These are phyloP conservation scores for Caryocar brasiliense DNA, from an alignment of 441 rosid genomes.

Conservation along the genomic window DNA sequence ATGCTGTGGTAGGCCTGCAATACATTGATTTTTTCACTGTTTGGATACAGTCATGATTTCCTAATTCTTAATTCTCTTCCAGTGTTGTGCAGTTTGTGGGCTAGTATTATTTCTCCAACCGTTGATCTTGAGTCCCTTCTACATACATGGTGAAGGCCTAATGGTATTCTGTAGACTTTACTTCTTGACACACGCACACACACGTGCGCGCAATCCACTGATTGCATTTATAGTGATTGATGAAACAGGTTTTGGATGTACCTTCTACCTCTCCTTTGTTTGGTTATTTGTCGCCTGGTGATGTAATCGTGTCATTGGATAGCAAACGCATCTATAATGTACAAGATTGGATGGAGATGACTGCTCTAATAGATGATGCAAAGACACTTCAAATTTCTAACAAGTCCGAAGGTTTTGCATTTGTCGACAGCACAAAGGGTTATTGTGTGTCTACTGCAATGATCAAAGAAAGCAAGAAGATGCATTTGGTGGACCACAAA, in stretches of 20 bases:
- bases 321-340: slow-evolving; percentile 39
- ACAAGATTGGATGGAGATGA: slow-evolving; percentile 53
- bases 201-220: not conserved
- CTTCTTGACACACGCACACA: not conserved
- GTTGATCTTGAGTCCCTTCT: slow-evolving; percentile 46
- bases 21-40: not conserved
- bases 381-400: slow-evolving; percentile 28
- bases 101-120: slow-evolving; percentile 48
- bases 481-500: slow-evolving; percentile 24
- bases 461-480: slow-evolving; percentile 37
- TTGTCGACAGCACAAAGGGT: slow-evolving; percentile 36
- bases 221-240: not conserved
- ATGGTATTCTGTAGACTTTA: slow-evolving; percentile 25
- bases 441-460: slow-evolving; percentile 52
- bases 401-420: slow-evolving; percentile 19
- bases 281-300: slow-evolving; percentile 65
- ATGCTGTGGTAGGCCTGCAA: slow-evolving; percentile 56
- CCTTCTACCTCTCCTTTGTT: slow-evolving; percentile 54
- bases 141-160: slow-evolving; percentile 45
- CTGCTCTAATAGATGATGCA: slow-evolving; percentile 33
- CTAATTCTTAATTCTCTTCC: slow-evolving; percentile 3
- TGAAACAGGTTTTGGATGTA: slow-evolving; percentile 57
- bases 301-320: slow-evolving; percentile 61
- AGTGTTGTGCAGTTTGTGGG: slow-evolving; percentile 68
- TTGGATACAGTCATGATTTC: not conserved